These are phyloP conservation scores for Fusarium napiforme DNA, from an alignment of 2,329 filamentous ascomycete genomes.

Conservation along the genomic window DNA sequence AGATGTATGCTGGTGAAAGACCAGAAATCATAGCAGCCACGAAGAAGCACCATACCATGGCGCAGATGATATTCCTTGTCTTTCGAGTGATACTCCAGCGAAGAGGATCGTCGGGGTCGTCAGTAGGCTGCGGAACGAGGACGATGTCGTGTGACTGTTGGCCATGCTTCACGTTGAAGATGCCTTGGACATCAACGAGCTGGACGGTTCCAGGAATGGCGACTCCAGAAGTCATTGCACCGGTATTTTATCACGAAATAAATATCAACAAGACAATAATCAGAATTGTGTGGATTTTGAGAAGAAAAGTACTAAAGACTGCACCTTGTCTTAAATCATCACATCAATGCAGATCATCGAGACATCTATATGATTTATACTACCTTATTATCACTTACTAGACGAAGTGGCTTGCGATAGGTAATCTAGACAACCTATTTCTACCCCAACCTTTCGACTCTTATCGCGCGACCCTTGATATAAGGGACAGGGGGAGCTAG, in stretches of 20 bases:
- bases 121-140: constrained; percentile 38
- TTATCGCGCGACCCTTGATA: neutral
- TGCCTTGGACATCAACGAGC: constrained; percentile 34
- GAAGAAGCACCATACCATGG: constrained; percentile 44
- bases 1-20: constrained; percentile 40
- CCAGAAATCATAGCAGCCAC: constrained; percentile 39
- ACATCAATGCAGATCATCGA: neutral
- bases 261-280: neutral
- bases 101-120: constrained; percentile 40
- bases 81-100: constrained; percentile 38
- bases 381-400: neutral
- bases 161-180: constrained; percentile 33
- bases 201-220: constrained; percentile 37
- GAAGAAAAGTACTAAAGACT: neutral
- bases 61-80: constrained; percentile 34
- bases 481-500: neutral
- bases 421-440: neutral
- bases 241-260: neutral
- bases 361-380: neutral
- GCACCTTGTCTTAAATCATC: neutral
- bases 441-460: constrained; percentile 5
- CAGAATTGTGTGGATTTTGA: neutral
- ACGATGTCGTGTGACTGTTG: constrained; percentile 32
- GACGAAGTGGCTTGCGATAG: neutral
- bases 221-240: neutral